phyloP scores from a whole-genome alignment of 768 basidiomycete species.

The Trametes punicea region DNA sequence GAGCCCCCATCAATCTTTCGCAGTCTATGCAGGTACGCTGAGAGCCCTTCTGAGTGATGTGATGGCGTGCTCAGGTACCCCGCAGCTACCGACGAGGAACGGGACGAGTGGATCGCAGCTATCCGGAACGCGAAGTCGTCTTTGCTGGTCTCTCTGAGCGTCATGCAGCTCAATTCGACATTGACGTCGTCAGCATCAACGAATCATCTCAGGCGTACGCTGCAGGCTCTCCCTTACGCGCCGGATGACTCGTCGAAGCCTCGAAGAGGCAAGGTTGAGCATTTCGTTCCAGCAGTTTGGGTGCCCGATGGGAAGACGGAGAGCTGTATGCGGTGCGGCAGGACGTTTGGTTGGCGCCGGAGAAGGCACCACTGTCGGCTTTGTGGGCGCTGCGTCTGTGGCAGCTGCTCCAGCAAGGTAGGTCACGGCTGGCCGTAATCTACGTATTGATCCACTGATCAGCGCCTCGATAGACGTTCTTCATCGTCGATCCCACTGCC shows the following conservation, averaged over 20 bases:
- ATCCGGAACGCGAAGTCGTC: conserved; percentile 70
- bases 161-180: conserved; percentile 76
- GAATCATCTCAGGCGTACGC: conserved; percentile 65
- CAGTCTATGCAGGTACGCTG: conserved; percentile 61
- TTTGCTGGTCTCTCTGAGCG: conserved; percentile 65
- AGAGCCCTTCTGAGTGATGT: background rate
- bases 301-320: conserved; percentile 84
- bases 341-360: conserved; percentile 72
- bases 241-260: conserved; percentile 39
- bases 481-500: conserved; percentile 55
- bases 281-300: conserved; percentile 92
- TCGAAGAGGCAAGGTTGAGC: conserved; percentile 58
- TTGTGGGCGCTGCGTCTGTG: conserved; percentile 84
- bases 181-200: conserved; percentile 75
- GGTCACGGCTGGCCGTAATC: conserved; percentile 22
- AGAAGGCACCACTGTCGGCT: conserved; percentile 84
- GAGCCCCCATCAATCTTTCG: conserved; percentile 76
- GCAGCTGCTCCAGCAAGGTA: conserved; percentile 77
- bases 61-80: background rate
- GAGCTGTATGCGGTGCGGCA: conserved; percentile 81
- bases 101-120: conserved; percentile 62
- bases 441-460: background rate
- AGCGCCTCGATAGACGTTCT: conserved; percentile 72
- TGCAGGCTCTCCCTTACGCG: conserved; percentile 71
- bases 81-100: conserved; percentile 51